phyloP scores from a whole-genome alignment of 208 protist genomes.

The Histomonas meleagridis region DNA sequence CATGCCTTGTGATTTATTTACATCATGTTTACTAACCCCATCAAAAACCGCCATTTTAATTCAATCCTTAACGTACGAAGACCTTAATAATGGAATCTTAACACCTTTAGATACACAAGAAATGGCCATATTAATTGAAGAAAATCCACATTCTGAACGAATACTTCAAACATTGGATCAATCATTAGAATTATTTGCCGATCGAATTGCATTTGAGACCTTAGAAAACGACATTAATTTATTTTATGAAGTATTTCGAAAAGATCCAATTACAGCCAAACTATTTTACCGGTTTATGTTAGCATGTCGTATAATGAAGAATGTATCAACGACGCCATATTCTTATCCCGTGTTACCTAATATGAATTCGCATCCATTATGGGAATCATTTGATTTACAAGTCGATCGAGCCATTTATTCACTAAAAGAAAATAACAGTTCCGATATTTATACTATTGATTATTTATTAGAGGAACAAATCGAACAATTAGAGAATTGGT shows the following conservation, averaged over 20 bases:
- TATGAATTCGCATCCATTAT: not conserved
- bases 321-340: not conserved
- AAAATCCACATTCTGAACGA: not conserved
- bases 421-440: not conserved
- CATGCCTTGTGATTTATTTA: constrained; percentile 23
- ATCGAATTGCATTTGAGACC: not conserved
- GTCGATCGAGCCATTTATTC: not conserved
- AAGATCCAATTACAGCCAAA: not conserved
- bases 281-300: not conserved
- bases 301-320: not conserved
- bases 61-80: not conserved
- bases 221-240: not conserved
- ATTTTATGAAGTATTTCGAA: not conserved
- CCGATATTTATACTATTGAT: not conserved
- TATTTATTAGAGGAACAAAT: not conserved
- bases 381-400: not conserved
- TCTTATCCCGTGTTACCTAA: not conserved
- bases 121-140: not conserved
- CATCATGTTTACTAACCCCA: not conserved
- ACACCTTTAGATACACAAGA: not conserved
- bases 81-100: not conserved
- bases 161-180: not conserved
- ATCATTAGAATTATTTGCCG: not conserved
- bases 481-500: not conserved
- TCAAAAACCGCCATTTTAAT: not conserved